Conservation (phyloP, 2,329 filamentous ascomycete genomes). For the Chaetomium strumarium region DNA sequence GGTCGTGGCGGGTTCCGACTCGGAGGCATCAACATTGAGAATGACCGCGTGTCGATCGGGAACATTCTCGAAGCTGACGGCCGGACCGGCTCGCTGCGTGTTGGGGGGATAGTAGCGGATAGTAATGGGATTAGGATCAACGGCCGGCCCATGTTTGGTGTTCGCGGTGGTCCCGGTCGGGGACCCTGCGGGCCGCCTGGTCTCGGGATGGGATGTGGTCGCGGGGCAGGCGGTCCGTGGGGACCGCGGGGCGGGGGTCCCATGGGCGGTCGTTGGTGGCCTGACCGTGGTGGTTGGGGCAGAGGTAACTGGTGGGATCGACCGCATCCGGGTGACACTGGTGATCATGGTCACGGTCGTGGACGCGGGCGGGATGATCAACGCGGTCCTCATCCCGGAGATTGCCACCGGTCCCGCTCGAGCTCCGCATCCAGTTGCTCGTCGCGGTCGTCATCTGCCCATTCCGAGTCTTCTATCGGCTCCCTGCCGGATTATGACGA, state of each 20-base stretch:
- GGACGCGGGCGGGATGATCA: constrained; percentile 11
- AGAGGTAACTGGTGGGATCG: constrained; percentile 10
- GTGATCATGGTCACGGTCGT: constrained; percentile 2
- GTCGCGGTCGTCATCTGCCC: constrained; percentile 30
- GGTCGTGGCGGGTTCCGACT: constrained; percentile 29
- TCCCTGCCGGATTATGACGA: constrained; percentile 51
- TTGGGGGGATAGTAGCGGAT: constrained; percentile 41
- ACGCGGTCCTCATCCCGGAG: neutral
- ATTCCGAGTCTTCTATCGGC: constrained; percentile 40
- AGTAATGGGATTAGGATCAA: constrained; percentile 27
- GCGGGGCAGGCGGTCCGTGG: neutral
- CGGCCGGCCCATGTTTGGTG: constrained; percentile 22
- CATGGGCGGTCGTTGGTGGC: neutral
- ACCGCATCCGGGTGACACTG: neutral
- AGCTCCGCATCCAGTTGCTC: constrained; percentile 33
- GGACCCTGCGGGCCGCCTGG: neutral
- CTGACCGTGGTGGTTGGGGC: neutral
- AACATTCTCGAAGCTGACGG: constrained; percentile 39
- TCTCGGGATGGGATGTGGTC: constrained; percentile 2
- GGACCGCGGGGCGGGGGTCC: neutral
- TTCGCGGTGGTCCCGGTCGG: neutral
- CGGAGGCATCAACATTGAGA: constrained; percentile 37
- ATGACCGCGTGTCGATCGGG: constrained; percentile 40
- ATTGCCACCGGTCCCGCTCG: constrained; percentile 23
- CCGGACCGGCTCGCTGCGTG: constrained; percentile 36